A percentile compares a stretch with the other conserved stretches of the same genome.
phyloP scores from a whole-genome alignment of 192 early-diverging fungal genomes.

The Podila epigama region DNA sequence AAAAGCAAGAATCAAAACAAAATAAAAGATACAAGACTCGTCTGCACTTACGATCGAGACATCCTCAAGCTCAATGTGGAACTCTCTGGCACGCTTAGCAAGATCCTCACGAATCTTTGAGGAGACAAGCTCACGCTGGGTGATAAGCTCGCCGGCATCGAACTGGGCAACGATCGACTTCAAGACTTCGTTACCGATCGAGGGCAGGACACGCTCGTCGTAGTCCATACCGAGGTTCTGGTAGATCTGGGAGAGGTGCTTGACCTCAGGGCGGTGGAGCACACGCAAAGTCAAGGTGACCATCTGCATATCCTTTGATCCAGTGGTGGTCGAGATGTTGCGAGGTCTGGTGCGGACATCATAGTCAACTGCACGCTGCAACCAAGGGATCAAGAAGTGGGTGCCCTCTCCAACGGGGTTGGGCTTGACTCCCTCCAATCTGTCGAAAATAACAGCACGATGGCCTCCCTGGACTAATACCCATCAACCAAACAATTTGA shows the following conservation, averaged over 20 bases:
- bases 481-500: neutral
- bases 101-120: slow-evolving; percentile 93
- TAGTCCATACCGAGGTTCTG: slow-evolving; percentile 93
- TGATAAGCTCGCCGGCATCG: slow-evolving; percentile 97
- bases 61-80: slow-evolving; percentile 96
- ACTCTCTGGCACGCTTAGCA: slow-evolving; percentile 90
- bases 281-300: slow-evolving; percentile 93
- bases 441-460: slow-evolving; percentile 97
- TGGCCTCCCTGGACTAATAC: slow-evolving; percentile 91
- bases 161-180: slow-evolving; percentile 99
- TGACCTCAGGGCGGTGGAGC: slow-evolving; percentile 85
- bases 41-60: slow-evolving; percentile 94
- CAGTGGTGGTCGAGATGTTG: slow-evolving; percentile 98
- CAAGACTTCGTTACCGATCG: slow-evolving; percentile 99
- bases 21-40: no score
- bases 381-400: slow-evolving; percentile 97
- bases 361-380: slow-evolving; percentile 87
- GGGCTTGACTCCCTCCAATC: slow-evolving; percentile 88
- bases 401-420: slow-evolving; percentile 90
- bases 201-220: slow-evolving; percentile 96
- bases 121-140: slow-evolving; percentile 96
- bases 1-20: neutral
- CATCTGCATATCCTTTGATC: slow-evolving; percentile 99
- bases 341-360: slow-evolving; percentile 96
- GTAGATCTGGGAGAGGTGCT: slow-evolving; percentile 83